Base-by-base conservation (phyloP, 2,329 filamentous ascomycete species). In the Acarospora socialis region DNA sequence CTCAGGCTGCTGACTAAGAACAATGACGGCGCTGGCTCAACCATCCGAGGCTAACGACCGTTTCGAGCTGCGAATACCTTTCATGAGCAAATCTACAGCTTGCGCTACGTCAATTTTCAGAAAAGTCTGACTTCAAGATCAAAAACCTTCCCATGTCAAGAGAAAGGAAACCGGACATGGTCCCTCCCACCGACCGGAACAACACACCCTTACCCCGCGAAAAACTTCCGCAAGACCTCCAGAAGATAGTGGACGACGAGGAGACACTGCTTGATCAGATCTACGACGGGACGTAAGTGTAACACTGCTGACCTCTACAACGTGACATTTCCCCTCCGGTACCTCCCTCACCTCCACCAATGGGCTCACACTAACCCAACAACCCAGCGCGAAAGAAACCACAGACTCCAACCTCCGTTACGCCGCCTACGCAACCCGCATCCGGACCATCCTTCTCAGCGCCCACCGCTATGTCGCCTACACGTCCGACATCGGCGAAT, bases 401-500 rank as follows among this genome's bases (percentile, higher is more conserved):
- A 94, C 83, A 37, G 82, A 94, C 33, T 80, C 75, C 45, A 77
- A 74, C 45, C 63, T 92, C 48, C 80, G 90, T 49, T 98, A 95
- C 59, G 87, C 86, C 35, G 90, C 81, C 45, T 98, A 98, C 59
- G 82, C 83, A 28, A 74, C 77, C 38, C 77, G 90, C 29, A 61
- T 90, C 40, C 76, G 82, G 39, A 93, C 86, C 5, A 81, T 95
- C 43, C 73, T 98, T 48, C 64, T 86, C 45, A 83, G 81, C 10
- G 86, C 86, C 3, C 90, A 95, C 50, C 77, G 90, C 48, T 98
- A 98, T 50, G 84, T 98, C 29, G 90, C 90, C 35, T 98, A 98
- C 55, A 95, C 90, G 0, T 86, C 78, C 13, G 87, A 95, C 49
- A 87, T 98, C 42, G 90, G 90, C 52, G 90, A 98, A 57, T 92